Evolutionary conservation across 768 basidiomycete genomes (phyloP).

Genomic region (Hydnomerulius pinastri): DNA sequence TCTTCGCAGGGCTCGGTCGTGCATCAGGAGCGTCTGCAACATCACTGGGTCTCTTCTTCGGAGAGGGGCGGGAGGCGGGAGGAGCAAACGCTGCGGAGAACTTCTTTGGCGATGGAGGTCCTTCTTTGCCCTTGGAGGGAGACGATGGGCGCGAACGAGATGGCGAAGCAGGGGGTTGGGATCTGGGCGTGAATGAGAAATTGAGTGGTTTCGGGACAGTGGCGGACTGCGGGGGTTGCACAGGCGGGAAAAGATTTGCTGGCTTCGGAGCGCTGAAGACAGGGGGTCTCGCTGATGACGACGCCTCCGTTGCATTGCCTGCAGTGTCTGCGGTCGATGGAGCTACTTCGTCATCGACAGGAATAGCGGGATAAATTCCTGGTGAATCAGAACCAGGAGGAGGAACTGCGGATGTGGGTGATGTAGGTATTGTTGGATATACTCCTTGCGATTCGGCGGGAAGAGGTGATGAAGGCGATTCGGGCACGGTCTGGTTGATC

Average conservation of each 20-base stretch:
- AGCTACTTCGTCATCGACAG: not conserved
- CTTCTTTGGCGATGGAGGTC: slow-evolving; percentile 44
- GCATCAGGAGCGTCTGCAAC: slow-evolving; percentile 21
- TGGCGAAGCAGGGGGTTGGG: slow-evolving; percentile 28
- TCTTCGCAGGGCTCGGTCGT: slow-evolving; percentile 53
- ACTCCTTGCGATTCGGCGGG: slow-evolving; percentile 7
- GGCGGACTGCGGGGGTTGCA: slow-evolving; percentile 1
- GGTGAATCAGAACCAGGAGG: not conserved
- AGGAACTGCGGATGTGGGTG: slow-evolving; percentile 11
- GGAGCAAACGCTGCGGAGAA: slow-evolving; percentile 76
- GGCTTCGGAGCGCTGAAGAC: slow-evolving; percentile 25
- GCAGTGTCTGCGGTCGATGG: not conserved
- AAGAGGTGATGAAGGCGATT: slow-evolving; percentile 8
- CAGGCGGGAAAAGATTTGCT: slow-evolving; percentile 15
- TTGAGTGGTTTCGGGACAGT: slow-evolving; percentile 29
- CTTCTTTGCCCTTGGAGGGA: slow-evolving; percentile 40
- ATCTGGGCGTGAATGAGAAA: slow-evolving; percentile 37
- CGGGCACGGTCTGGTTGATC: slow-evolving; percentile 18
- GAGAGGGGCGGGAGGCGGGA: slow-evolving; percentile 53
- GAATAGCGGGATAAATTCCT: slow-evolving; percentile 9
- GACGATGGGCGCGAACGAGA: slow-evolving; percentile 30
- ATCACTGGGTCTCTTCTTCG: slow-evolving; percentile 42
- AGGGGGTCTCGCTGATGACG: slow-evolving; percentile 11
- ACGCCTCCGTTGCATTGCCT: slow-evolving; percentile 1
- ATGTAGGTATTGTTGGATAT: slow-evolving; percentile 19